phyloP scores from a whole-genome alignment of 179 eudicot species.

The Actinidia arguta region DNA sequence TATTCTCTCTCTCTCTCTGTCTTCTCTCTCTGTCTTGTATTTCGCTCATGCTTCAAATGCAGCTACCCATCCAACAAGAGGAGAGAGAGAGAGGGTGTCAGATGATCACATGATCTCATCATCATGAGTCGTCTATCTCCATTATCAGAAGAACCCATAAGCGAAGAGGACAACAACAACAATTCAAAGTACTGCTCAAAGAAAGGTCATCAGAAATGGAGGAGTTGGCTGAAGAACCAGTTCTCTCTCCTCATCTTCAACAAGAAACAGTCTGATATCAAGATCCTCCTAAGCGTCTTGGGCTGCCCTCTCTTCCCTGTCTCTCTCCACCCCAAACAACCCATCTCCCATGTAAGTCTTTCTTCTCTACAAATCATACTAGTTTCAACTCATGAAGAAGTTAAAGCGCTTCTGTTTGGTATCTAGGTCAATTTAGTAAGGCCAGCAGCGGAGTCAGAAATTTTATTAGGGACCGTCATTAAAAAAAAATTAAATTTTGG shows the following conservation, averaged over 20 bases:
- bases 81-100: background rate
- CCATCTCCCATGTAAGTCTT: conserved; percentile 48
- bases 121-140: conserved; percentile 64
- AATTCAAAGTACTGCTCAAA: conserved; percentile 41
- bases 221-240: conserved; percentile 70
- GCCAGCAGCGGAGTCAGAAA: no score
- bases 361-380: background rate
- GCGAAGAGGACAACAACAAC: conserved; percentile 36
- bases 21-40: background rate
- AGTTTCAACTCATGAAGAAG: no score
- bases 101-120: background rate
- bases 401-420: no score
- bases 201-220: conserved; percentile 56
- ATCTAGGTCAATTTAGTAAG: no score
- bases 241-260: conserved; percentile 43
- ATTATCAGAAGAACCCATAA: conserved; percentile 77
- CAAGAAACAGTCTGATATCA: conserved; percentile 82
- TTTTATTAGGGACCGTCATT: no score
- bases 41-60: no score
- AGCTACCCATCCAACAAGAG: background rate
- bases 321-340: conserved; percentile 39
- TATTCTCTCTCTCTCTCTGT: conserved; percentile 10
- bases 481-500: no score
- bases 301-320: conserved; percentile 93
- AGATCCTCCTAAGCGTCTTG: conserved; percentile 78